A percentile compares a stretch with the other conserved stretches of the same genome.
phyloP scores from a whole-genome alignment of 2,329 filamentous ascomycete genomes.

The Drechslerella coelobrocha region DNA sequence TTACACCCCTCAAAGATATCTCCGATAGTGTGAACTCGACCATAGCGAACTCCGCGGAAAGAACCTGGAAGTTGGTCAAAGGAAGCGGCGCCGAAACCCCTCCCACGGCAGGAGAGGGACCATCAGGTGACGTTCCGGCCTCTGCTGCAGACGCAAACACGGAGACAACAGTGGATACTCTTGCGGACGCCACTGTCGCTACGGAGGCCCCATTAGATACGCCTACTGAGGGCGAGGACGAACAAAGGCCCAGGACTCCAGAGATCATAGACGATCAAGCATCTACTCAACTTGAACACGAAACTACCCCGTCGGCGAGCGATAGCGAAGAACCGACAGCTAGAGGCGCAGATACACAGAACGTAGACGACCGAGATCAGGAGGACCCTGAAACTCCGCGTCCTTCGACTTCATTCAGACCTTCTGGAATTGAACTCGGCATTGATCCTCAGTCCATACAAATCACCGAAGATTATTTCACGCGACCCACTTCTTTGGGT shows the following conservation, averaged over 20 bases:
- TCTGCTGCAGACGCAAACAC: not conserved
- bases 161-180: not conserved
- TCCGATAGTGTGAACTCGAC: conserved; percentile 50
- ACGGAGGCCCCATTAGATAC: conserved; percentile 2
- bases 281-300: not conserved
- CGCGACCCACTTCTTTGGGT: conserved; percentile 27
- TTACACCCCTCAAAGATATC: conserved; percentile 49
- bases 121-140: conserved; percentile 21
- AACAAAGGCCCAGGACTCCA: not conserved
- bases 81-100: conserved; percentile 14
- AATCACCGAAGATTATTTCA: conserved; percentile 46
- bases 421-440: not conserved
- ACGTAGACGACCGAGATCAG: conserved; percentile 16
- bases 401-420: conserved; percentile 5
- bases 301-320: not conserved
- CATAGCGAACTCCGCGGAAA: conserved; percentile 45
- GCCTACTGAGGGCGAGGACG: conserved; percentile 8
- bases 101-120: conserved; percentile 10
- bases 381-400: conserved; percentile 37
- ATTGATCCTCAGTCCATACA: conserved; percentile 13
- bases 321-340: not conserved
- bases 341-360: not conserved
- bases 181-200: not conserved
- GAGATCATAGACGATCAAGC: not conserved
- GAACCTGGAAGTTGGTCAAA: conserved; percentile 47